Conservation (phyloP, 495 filamentous ascomycete genomes). For the Oidiodendron maius region DNA sequence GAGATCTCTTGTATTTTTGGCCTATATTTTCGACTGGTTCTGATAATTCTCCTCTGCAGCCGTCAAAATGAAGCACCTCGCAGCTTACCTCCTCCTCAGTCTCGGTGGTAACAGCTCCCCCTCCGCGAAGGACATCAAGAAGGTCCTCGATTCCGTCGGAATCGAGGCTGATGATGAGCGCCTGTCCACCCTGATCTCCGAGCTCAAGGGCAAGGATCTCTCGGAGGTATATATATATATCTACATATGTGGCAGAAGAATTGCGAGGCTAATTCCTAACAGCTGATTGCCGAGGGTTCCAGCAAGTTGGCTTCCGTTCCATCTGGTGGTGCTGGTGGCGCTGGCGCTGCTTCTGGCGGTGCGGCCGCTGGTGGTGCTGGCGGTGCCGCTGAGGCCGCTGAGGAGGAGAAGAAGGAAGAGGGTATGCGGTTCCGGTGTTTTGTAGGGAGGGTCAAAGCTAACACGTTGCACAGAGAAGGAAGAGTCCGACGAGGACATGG, state of each 20-base stretch:
- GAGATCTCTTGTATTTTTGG: no score
- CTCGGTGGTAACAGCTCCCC: conserved; percentile 90
- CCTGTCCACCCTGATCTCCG: conserved; percentile 73
- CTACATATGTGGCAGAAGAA: background rate
- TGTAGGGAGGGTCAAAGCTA: conserved; percentile 20
- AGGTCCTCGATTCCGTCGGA: conserved; percentile 87
- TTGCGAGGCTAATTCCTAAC: conserved; percentile 23
- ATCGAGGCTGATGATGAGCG: conserved; percentile 91
- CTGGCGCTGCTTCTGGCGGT: conserved; percentile 54
- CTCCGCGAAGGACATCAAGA: conserved; percentile 82
- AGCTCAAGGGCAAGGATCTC: conserved; percentile 97
- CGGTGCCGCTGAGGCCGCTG: conserved; percentile 64
- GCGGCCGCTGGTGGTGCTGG: conserved; percentile 64
- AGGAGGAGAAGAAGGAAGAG: conserved; percentile 70
- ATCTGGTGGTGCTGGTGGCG: conserved; percentile 76
- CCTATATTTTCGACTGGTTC: no score
- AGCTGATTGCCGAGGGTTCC: conserved; percentile 91
- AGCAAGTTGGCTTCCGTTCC: conserved; percentile 96
- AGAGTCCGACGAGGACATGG: conserved; percentile 99
- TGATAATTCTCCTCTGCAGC: conserved; percentile 25
- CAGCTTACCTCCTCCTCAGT: conserved; percentile 94
- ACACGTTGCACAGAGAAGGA: conserved; percentile 44
- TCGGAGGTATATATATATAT: conserved; percentile 63
- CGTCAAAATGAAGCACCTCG: conserved; percentile 98
- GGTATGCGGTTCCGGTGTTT: conserved; percentile 30